Percentiles rank a stretch among this genome's conserved stretches.
These are phyloP conservation scores for Sarocladiaceae sp. DNA, from an alignment of 2,329 filamentous ascomycete genomes.

Conservation along the genomic window DNA sequence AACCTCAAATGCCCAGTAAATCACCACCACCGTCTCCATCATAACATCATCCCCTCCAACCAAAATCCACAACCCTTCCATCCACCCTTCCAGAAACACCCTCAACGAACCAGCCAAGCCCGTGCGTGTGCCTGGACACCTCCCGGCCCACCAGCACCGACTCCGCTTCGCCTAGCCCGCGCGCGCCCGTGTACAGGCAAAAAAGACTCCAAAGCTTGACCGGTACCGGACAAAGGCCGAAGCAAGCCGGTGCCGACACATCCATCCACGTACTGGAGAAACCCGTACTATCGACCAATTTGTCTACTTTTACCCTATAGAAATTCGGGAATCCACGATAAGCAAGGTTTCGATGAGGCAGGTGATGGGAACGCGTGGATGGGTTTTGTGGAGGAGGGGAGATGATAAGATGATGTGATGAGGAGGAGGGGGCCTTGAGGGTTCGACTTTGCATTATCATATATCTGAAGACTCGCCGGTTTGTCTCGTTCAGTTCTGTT, in stretches of 20 bases:
- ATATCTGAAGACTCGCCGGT: too few relatives aligned
- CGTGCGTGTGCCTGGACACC: too few relatives aligned
- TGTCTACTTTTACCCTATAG: conserved; percentile 10
- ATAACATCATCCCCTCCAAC: too few relatives aligned
- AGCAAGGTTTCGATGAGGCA: background rate
- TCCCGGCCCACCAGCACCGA: background rate
- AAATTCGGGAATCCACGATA: background rate
- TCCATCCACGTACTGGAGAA: background rate
- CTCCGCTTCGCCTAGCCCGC: too few relatives aligned
- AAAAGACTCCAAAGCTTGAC: too few relatives aligned
- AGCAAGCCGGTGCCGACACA: conserved; percentile 1
- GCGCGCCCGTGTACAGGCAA: too few relatives aligned
- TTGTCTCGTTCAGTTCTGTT: background rate
- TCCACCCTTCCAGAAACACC: too few relatives aligned
- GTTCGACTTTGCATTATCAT: background rate
- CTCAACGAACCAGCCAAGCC: too few relatives aligned
- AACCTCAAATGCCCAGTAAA: too few relatives aligned
- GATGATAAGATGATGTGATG: background rate
- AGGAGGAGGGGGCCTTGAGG: background rate
- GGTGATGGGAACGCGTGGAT: background rate
- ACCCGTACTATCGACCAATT: background rate
- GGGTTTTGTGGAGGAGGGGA: background rate
- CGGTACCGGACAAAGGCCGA: conserved; percentile 6
- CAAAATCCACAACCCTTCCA: too few relatives aligned
- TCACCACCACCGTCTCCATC: too few relatives aligned